Base-by-base conservation (phyloP, 345 rosid species). In the Geranium rotundifolium region DNA sequence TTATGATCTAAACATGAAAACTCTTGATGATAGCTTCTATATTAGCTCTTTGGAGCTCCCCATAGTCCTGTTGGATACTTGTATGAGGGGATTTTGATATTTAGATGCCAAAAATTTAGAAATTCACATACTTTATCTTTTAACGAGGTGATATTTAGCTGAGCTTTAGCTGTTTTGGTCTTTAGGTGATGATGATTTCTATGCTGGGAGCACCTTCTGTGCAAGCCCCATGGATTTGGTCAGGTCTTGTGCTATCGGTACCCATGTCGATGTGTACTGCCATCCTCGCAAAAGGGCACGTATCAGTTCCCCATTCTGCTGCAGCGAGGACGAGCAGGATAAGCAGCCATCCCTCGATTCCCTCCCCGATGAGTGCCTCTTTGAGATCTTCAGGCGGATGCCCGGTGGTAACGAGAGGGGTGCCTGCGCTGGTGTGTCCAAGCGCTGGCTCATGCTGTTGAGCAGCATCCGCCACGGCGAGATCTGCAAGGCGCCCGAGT, bases 281-380 rank as follows among this genome's bases (percentile, higher is more conserved):
- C 84, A 85, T 67, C 76, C 86, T 56, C 72, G 67, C 72, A 87
- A 87, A 76, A 72, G 95, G 70, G 87, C 87, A 58, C 85, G 95
- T 55, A n/a, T 77, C 55, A 72, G 74, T 67, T 64, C 79, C 64
- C 75, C 82, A 0, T 77, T 64, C 64, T 19, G 56, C 14, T 58
- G 67, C 58, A 65, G 71, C 15, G 64, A 72, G 55, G 58, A 72
- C 57, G 81, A 68, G 57, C 77, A 56, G 50, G 71, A 65, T 19
- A 72, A 67, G 62, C 76, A 68, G 60, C 76, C 84, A 17, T 81
- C 91, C 7, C 81, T 87, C 1, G 83, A 77, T 7, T 70, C 71
- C 54, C 95, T 87, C 69, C 95, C 95, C 0, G 89, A 85, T 56
- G 95, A 87, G 71, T 85, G 95, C 71, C 87, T 87, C 27, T 81